Percentiles rank a stretch among this genome's conserved stretches.
Evolutionary conservation across 1,139 yeast genomes (phyloP).

Genomic region (Kodamaea ohmeri): DNA sequence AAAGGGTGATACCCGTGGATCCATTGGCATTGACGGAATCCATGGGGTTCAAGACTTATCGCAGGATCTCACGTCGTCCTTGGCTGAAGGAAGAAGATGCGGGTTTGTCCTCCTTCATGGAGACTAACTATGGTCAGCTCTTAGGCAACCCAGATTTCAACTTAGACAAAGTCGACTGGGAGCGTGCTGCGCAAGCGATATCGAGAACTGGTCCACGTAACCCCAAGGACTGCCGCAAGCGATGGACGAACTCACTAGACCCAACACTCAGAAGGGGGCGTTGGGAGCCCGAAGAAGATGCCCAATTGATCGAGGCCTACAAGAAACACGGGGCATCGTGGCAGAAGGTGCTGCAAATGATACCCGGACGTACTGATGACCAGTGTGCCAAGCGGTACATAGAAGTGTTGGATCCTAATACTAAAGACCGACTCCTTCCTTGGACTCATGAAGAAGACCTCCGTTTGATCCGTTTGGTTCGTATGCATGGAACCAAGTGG

Average conservation of each 20-base stretch:
- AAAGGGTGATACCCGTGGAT: slow-evolving; percentile 44
- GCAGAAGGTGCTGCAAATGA: slow-evolving; percentile 76
- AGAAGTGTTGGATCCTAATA: slow-evolving; percentile 82
- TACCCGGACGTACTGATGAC: slow-evolving; percentile 87
- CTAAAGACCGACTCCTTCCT: slow-evolving; percentile 71
- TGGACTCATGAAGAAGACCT: slow-evolving; percentile 84
- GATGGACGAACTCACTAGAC: slow-evolving; percentile 80
- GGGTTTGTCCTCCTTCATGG: slow-evolving; percentile 38
- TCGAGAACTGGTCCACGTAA: slow-evolving; percentile 42
- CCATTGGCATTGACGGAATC: slow-evolving; percentile 69
- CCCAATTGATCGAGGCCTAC: slow-evolving; percentile 59
- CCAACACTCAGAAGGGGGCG: slow-evolving; percentile 80
- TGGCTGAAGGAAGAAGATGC: slow-evolving; percentile 70
- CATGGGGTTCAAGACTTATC: slow-evolving; percentile 70
- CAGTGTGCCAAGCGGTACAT: slow-evolving; percentile 91
- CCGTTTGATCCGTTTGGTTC: slow-evolving; percentile 60
- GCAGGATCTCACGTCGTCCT: slow-evolving; percentile 59
- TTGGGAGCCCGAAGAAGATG: slow-evolving; percentile 89
- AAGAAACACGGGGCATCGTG: slow-evolving; percentile 74
- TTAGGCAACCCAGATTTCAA: slow-evolving; percentile 27
- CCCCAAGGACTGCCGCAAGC: slow-evolving; percentile 66
- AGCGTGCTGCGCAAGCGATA: slow-evolving; percentile 48
- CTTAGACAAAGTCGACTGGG: slow-evolving; percentile 61
- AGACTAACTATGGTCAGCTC: slow-evolving; percentile 22
- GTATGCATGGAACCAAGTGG: slow-evolving; percentile 87